Evolutionary conservation across 2,329 filamentous ascomycete genomes (phyloP).

Genomic region (Talaromyces sp.): DNA sequence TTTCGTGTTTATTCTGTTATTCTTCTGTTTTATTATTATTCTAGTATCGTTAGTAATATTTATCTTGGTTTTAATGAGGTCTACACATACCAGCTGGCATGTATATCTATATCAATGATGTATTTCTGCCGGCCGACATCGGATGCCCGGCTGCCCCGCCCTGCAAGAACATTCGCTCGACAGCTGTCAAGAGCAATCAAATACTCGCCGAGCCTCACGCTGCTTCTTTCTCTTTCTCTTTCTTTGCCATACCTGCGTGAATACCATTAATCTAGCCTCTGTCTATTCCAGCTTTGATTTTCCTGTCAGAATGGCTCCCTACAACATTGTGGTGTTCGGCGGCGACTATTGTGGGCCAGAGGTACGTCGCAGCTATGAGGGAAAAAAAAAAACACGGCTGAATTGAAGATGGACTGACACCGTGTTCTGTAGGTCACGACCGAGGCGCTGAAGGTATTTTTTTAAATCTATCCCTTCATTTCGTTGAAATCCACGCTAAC

Average conservation of each 20-base stretch:
- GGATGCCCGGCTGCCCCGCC: conserved; percentile 5
- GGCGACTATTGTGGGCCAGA: conserved; percentile 85
- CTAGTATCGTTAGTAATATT: neutral
- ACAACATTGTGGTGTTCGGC: conserved; percentile 75
- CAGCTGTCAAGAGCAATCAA: neutral
- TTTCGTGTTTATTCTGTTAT: conserved; percentile 14
- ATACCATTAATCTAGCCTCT: neutral
- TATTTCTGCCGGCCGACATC: conserved; percentile 6
- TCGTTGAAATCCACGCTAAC: neutral
- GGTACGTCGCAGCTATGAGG: conserved; percentile 49
- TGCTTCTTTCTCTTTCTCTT: neutral
- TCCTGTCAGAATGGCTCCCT: conserved; percentile 56
- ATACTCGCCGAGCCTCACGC: neutral
- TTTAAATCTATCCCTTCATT: neutral
- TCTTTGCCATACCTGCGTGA: neutral
- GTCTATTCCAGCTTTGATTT: neutral
- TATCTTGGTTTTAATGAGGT: neutral
- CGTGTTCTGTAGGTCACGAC: conserved; percentile 61
- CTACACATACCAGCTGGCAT: too few species aligned
- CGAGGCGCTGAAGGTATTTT: conserved; percentile 74
- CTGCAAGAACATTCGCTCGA: neutral
- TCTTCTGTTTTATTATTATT: neutral
- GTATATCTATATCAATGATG: too few species aligned
- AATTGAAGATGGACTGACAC: neutral
- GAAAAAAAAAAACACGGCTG: neutral